phyloP scores from a whole-genome alignment of 495 filamentous ascomycete genomes.

The Hyphodiscus hymeniophilus region DNA sequence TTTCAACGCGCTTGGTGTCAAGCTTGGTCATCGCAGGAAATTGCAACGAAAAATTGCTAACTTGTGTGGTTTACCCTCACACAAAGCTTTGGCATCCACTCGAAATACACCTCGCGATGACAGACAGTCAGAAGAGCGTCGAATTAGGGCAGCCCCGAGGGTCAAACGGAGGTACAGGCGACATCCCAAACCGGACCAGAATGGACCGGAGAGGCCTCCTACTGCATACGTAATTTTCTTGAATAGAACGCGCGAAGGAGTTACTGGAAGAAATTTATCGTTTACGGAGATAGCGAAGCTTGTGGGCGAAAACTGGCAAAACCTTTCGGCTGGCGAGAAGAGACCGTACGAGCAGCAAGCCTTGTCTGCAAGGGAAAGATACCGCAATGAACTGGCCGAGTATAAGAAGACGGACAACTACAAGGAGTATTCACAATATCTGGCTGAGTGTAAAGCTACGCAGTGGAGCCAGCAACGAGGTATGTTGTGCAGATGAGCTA shows the following conservation, averaged over 20 bases:
- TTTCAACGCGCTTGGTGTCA: slow-evolving; percentile 60
- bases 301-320: slow-evolving; percentile 74
- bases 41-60: slow-evolving; percentile 48
- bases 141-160: slow-evolving; percentile 18
- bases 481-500: slow-evolving; percentile 1
- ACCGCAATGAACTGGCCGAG: slow-evolving; percentile 52
- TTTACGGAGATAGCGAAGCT: slow-evolving; percentile 79
- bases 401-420: slow-evolving; percentile 65
- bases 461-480: slow-evolving; percentile 40
- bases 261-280: slow-evolving; percentile 62
- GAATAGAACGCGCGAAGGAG: slow-evolving; percentile 66
- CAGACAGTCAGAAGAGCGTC: slow-evolving; percentile 21
- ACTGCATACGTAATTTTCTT: slow-evolving; percentile 82
- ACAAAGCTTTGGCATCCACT: slow-evolving; percentile 30
- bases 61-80: slow-evolving; percentile 45
- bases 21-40: slow-evolving; percentile 63
- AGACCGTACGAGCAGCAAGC: slow-evolving; percentile 65
- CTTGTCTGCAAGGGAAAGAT: slow-evolving; percentile 60
- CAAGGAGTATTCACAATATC: slow-evolving; percentile 54
- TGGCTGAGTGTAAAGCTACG: slow-evolving; percentile 66
- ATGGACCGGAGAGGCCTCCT: slow-evolving; percentile 67
- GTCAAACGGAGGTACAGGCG: slow-evolving; percentile 68
- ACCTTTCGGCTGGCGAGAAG: slow-evolving; percentile 51
- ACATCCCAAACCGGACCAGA: slow-evolving; percentile 73
- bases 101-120: slow-evolving; percentile 21